Evolutionary conservation across 768 basidiomycete genomes (phyloP), one percentile per base, ranked within the genome.

Genomic region (Trametes elegans): DNA sequence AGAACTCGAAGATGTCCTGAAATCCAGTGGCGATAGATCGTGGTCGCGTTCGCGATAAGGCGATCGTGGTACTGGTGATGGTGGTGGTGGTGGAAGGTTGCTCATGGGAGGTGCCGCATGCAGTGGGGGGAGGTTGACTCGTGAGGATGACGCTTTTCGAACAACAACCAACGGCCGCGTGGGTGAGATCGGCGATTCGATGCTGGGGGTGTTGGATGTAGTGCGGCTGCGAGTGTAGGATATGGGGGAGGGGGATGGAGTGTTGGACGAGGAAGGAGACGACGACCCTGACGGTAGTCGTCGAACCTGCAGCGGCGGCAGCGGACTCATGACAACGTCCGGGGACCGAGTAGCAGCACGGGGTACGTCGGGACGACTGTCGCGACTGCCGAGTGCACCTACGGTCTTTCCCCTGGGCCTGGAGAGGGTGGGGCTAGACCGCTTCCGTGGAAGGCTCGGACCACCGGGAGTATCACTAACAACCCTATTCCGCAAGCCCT

Each of bases 361-460:
- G 13, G 44, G 48, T 38, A 44, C 58, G 23, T 46, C 44, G 34
- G 55, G 35, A 21, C 45, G 36, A 38, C 27, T 40, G n/a, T 45
- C 47, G 29, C 58, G 48, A 43, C 26, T 3, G n/a, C 34, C 45
- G 10, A 43, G 43, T 3, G 48, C 58, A 18, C 51, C 61, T 9
- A 65, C 54, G 3, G 65, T 68, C 61, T 62, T 59, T 10, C 62
- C 67, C 42, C 67, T 55, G 1, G 59, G 50, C 11, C 67, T 58
- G n/a, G 50, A 19, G 1, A 48, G 45, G 3, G 47, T 18, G 2
- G 50, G 56, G 24, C 38, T 58, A n/a, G 58, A 59, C 14, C 53
- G 58, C 32, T 55, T 52, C 1, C 40, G 53, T 11, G 44, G n/a
- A 2, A 59, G n/a, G 5, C 28, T 14, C 14, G 34, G 26, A 14